Evolutionary conservation across 1,284 basidiomycete genomes (phyloP), one percentile per base, ranked within the genome.

Genomic region (Caloboletus inedulis): DNA sequence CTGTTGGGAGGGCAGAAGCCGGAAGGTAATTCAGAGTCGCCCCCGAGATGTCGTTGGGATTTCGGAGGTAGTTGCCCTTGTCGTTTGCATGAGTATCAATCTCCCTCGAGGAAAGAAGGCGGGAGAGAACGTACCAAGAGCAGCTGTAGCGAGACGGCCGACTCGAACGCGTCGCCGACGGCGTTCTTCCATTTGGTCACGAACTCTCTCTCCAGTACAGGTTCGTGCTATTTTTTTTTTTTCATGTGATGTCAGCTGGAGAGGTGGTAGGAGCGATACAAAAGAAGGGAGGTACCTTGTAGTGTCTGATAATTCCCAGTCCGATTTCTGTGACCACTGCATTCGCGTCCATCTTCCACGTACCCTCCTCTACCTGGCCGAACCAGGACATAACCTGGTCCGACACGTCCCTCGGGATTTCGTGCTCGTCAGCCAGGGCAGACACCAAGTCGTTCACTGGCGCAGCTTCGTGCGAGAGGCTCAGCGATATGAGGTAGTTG

Each of bases 361-460:
- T 72, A 3, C 73, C 78, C 7, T 72, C 74, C n/a, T 70, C 59
- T 1, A 87, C 65, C 2, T 72, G 69, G 3, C 92, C 92, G 60
- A 94, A 96, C 82, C 93, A 92, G 0, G 69, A 65, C 74, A 95
- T 81, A 9, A 94, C 77, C 60, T 91, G 88, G 4, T 62, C 68
- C 0, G 82, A 79, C 6, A 94, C 81, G 0, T 75, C 68, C 4
- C 77, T 68, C 1, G 79, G 75, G 19, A 94, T 71, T 18, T 92
- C 90, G 61, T 93, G 85, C n/a, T 88, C 84, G 31, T 84, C 76
- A 16, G 84, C 79, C 14, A 95, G 75, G 0, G 81, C 72, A 2
- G 77, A 70, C 2, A 77, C 65, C 23, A 94, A 69, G 8, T 80
- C 74, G 21, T 79, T 74, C 12, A 84, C 74, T 1, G 80, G 72